A percentile compares a stretch with the other conserved stretches of the same genome.
Evolutionary conservation across 768 basidiomycete genomes (phyloP).

Genomic region (Epithele typhae): DNA sequence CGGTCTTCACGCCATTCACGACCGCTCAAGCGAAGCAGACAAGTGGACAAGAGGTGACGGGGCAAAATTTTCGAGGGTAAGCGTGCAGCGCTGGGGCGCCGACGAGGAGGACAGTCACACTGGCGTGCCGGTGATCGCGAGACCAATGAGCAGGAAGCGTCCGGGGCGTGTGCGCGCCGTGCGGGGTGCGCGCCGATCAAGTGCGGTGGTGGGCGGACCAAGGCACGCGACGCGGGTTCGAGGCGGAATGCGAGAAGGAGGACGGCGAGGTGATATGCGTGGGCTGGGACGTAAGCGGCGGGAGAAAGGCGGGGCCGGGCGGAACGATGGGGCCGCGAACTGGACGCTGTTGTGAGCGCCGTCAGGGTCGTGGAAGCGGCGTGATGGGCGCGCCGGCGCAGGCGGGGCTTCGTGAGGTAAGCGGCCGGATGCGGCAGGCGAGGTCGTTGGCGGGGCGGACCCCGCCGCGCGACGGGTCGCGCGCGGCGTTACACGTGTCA

Average conservation of each 20-base stretch:
- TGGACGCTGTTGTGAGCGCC: neutral
- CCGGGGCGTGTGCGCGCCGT: neutral
- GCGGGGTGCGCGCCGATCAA: constrained; percentile 5
- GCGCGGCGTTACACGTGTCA: constrained; percentile 25
- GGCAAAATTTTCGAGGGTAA: constrained; percentile 3
- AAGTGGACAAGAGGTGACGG: too few species aligned
- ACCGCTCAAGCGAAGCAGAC: too few species aligned
- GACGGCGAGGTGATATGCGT: too few species aligned
- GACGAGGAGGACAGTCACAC: constrained; percentile 4
- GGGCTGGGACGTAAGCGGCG: too few species aligned
- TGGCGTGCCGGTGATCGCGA: neutral
- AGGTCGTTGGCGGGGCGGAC: constrained; percentile 12
- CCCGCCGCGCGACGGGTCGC: constrained; percentile 12
- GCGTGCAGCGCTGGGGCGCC: too few species aligned
- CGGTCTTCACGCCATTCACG: too few species aligned
- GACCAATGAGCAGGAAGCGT: constrained; percentile 5
- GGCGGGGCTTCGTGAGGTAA: constrained; percentile 8
- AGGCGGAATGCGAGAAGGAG: too few species aligned
- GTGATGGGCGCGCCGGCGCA: constrained; percentile 9
- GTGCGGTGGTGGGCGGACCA: neutral
- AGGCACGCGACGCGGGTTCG: too few species aligned
- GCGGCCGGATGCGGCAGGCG: constrained; percentile 11
- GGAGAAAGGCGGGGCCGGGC: neutral
- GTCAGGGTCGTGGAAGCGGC: constrained; percentile 13
- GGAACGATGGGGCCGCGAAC: neutral